Conservation (phyloP, 2,329 filamentous ascomycete species). For the Parafenestella ontariensis region DNA sequence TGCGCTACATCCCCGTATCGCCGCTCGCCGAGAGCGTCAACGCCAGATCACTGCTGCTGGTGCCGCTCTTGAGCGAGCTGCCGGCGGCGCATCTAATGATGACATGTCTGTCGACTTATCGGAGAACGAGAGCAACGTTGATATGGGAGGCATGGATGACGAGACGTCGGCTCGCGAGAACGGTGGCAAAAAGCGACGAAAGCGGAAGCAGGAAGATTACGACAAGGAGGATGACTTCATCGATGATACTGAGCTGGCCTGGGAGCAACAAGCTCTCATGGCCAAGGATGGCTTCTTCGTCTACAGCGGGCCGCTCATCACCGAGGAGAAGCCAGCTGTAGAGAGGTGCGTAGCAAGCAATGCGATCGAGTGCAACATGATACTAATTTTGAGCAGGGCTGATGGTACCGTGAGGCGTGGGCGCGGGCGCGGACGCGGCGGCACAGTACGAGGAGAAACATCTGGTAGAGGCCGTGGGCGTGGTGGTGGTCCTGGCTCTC, state of each 20-base stretch:
- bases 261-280: constrained; percentile 94
- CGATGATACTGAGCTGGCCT: constrained; percentile 92
- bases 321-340: constrained; percentile 77
- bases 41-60: constrained; percentile 87
- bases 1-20: constrained; percentile 87
- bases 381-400: constrained; percentile 59
- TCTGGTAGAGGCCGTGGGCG: constrained; percentile 54
- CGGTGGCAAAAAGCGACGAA: constrained; percentile 75
- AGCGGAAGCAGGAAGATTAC: constrained; percentile 74
- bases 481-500: constrained; percentile 69
- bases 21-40: constrained; percentile 85
- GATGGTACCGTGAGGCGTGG: constrained; percentile 76
- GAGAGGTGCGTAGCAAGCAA: constrained; percentile 61
- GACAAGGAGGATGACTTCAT: constrained; percentile 73
- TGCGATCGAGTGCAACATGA: not conserved
- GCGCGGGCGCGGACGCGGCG: constrained; percentile 63
- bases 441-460: constrained; percentile 52
- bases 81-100: constrained; percentile 73
- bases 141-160: constrained; percentile 73
- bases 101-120: constrained; percentile 84
- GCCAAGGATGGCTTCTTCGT: constrained; percentile 98
- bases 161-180: constrained; percentile 52
- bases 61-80: constrained; percentile 80
- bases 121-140: constrained; percentile 79
- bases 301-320: constrained; percentile 89